These are phyloP conservation scores for Hypoxylon lienhwacheense DNA, from an alignment of 495 filamentous ascomycete species.

Conservation along the genomic window DNA sequence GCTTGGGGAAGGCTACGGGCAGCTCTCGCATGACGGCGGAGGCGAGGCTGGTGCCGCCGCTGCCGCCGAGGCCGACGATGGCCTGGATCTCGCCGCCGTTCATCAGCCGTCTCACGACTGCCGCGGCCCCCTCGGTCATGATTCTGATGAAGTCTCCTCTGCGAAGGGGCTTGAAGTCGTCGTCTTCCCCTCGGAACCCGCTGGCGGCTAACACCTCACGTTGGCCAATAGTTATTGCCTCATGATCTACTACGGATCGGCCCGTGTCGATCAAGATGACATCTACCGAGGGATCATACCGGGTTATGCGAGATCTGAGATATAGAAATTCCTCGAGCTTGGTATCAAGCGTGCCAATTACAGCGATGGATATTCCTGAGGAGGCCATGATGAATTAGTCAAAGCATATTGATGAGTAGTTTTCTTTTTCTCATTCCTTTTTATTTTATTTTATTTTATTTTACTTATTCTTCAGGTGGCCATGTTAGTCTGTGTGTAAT, in stretches of 20 bases:
- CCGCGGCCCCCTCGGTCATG: slow-evolving; percentile 49
- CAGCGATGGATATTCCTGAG: slow-evolving; percentile 50
- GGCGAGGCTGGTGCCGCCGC: slow-evolving; percentile 59
- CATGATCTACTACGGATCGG: slow-evolving; percentile 43
- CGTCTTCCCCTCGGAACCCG: slow-evolving; percentile 13
- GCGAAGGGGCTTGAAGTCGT: slow-evolving; percentile 37
- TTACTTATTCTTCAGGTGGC: too few species aligned
- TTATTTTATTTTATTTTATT: too few species aligned
- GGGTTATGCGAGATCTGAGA: slow-evolving; percentile 52
- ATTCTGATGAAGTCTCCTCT: slow-evolving; percentile 54
- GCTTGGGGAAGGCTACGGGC: slow-evolving; percentile 66
- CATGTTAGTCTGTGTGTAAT: too few species aligned
- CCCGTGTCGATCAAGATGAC: slow-evolving; percentile 63
- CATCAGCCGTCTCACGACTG: slow-evolving; percentile 42
- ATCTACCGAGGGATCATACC: slow-evolving; percentile 30
- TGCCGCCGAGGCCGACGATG: slow-evolving; percentile 60
- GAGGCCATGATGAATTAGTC: slow-evolving; percentile 27
- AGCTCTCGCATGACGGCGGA: slow-evolving; percentile 60
- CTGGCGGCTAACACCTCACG: slow-evolving; percentile 38
- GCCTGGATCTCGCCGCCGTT: slow-evolving; percentile 50
- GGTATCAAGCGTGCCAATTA: slow-evolving; percentile 70
- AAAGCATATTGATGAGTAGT: too few species aligned
- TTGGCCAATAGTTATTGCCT: slow-evolving; percentile 53
- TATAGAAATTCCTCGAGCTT: slow-evolving; percentile 65
- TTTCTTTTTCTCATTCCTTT: too few species aligned